Conservation (phyloP, 2,329 filamentous ascomycete species). For the Ceratocystiopsis sp. region DNA sequence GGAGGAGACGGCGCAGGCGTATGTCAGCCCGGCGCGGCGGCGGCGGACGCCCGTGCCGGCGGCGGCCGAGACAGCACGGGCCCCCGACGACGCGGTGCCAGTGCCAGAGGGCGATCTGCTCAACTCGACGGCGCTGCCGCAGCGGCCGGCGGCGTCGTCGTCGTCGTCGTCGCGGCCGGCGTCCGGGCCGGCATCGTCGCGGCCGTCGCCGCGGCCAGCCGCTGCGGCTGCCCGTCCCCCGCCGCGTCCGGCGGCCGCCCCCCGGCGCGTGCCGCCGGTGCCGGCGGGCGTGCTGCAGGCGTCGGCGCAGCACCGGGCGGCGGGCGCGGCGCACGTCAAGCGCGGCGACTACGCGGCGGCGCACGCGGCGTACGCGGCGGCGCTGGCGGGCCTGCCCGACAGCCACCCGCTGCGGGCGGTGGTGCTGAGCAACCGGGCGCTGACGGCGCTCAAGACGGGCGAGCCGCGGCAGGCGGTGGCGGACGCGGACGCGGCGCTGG, state of each 20-base stretch:
- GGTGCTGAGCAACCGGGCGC: slow-evolving; percentile 77
- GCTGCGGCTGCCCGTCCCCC: slow-evolving; percentile 17
- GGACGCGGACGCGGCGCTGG: slow-evolving; percentile 68
- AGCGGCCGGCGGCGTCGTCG: slow-evolving; percentile 1
- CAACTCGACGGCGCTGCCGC: slow-evolving; percentile 20
- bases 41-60: slow-evolving; percentile 40
- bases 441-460: slow-evolving; percentile 82
- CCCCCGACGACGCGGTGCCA: no score
- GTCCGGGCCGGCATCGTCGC: no score
- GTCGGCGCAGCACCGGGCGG: slow-evolving; percentile 61
- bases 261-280: slow-evolving; percentile 45
- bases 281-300: slow-evolving; percentile 52
- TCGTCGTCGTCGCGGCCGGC: no score
- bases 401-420: slow-evolving; percentile 73
- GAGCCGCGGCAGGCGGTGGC: slow-evolving; percentile 74
- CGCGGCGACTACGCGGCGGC: slow-evolving; percentile 81
- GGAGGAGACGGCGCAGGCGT: slow-evolving; percentile 65
- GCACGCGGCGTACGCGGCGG: slow-evolving; percentile 64
- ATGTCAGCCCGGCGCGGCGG: slow-evolving; percentile 71
- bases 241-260: slow-evolving; percentile 20
- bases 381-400: slow-evolving; percentile 56
- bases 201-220: slow-evolving; percentile 11
- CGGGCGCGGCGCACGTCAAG: slow-evolving; percentile 82
- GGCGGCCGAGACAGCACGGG: slow-evolving; percentile 15
- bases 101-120: slow-evolving; percentile 54